Conservation (phyloP, 305 asterid species). For the Lippia alba region DNA sequence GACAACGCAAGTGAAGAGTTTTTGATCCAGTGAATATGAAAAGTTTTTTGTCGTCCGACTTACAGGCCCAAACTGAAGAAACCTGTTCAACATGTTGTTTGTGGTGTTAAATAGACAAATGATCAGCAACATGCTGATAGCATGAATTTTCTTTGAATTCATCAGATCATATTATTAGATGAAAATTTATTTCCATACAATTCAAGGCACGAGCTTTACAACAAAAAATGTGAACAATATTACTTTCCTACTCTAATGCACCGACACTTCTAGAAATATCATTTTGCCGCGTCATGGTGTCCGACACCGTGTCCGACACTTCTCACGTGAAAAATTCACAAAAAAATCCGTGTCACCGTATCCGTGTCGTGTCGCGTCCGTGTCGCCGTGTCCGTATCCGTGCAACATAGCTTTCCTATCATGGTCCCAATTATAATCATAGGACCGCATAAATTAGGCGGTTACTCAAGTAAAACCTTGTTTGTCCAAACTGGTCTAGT, state of each 20-base stretch:
- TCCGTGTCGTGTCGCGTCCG: too few species aligned
- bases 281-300: too few species aligned
- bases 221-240: too few species aligned
- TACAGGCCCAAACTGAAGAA: conserved; percentile 94
- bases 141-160: conserved; percentile 16
- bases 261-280: too few species aligned
- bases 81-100: conserved; percentile 59
- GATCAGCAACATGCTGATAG: conserved; percentile 19
- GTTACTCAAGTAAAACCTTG: conserved; percentile 1
- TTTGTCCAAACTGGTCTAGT: conserved; percentile 10
- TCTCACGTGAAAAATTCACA: too few species aligned
- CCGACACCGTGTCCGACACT: too few species aligned
- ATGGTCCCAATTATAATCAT: conserved; percentile 15
- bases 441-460: background rate
- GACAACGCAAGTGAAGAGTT: conserved; percentile 94
- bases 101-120: conserved; percentile 30
- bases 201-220: too few species aligned
- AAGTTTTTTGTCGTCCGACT: conserved; percentile 96
- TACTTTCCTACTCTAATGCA: too few species aligned
- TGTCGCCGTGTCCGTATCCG: too few species aligned
- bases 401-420: conserved; percentile 1
- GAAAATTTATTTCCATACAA: conserved; percentile 27
- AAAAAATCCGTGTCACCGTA: too few species aligned
- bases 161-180: conserved; percentile 23
- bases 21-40: conserved; percentile 94